phyloP scores from a whole-genome alignment of 495 filamentous ascomycete species.

The Hypoxylon fragiforme region DNA sequence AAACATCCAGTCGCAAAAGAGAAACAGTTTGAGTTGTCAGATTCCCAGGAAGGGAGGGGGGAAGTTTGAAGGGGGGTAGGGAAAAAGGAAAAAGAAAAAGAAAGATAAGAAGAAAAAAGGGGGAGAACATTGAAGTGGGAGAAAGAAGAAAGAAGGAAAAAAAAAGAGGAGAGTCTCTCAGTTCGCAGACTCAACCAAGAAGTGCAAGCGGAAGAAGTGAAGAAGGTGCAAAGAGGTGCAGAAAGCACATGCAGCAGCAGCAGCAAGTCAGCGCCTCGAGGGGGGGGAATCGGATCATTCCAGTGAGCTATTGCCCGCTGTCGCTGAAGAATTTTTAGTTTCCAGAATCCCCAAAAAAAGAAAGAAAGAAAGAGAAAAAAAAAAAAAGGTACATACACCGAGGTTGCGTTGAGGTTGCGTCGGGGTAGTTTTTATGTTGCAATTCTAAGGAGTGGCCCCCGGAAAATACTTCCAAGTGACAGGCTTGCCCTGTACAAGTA shows the following conservation, averaged over 20 bases:
- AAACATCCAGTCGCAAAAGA: neutral
- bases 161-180: neutral
- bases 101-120: no score
- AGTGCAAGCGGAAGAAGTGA: slow-evolving; percentile 1
- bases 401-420: no score
- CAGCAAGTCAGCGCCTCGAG: neutral
- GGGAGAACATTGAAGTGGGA: neutral
- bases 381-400: no score
- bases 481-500: no score
- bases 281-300: no score
- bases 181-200: neutral
- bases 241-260: slow-evolving; percentile 16
- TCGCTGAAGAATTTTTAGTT: slow-evolving; percentile 23
- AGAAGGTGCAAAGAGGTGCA: slow-evolving; percentile 1
- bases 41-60: no score
- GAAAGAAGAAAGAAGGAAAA: neutral
- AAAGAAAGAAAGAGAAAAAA: no score
- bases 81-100: neutral
- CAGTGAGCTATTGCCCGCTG: neutral
- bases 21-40: neutral
- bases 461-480: slow-evolving; percentile 13
- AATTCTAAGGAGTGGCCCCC: neutral
- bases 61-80: neutral
- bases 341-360: no score
- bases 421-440: slow-evolving; percentile 7